These are phyloP conservation scores for Emmonsiellopsis sp. DNA, from an alignment of 2,329 filamentous ascomycete genomes.

Conservation along the genomic window DNA sequence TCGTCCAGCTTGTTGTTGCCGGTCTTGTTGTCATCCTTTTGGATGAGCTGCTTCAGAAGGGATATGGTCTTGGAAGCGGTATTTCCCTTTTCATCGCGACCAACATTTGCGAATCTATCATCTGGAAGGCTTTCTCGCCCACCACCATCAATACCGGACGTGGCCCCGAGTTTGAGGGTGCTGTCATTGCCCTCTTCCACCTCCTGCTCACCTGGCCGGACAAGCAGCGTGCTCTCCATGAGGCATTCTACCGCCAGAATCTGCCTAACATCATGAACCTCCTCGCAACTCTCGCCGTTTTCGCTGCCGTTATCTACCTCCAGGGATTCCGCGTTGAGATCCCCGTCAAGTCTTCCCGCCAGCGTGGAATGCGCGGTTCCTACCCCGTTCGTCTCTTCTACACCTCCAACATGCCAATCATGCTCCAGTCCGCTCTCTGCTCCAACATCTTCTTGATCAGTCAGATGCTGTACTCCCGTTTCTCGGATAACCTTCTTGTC, in stretches of 20 bases:
- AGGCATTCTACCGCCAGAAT: constrained; percentile 99
- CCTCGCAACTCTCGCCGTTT: constrained; percentile 82
- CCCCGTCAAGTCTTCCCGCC: constrained; percentile 97
- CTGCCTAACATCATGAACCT: constrained; percentile 99
- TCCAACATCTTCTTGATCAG: constrained; percentile 99
- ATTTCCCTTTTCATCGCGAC: constrained; percentile 99
- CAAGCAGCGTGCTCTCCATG: constrained; percentile 96
- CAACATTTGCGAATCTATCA: constrained; percentile 99
- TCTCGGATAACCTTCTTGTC: constrained; percentile 97
- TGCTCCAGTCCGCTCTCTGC: constrained; percentile 96
- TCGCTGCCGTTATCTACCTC: constrained; percentile 97
- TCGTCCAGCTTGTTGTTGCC: constrained; percentile 94
- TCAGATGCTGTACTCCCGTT: constrained; percentile 98
- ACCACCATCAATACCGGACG: constrained; percentile 99
- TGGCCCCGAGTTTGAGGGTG: constrained; percentile 66
- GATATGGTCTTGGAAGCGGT: constrained; percentile 94
- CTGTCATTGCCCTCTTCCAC: constrained; percentile 15
- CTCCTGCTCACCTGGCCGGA: constrained; percentile 71
- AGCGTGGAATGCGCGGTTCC: constrained; percentile 95
- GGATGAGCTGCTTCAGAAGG: constrained; percentile 98
- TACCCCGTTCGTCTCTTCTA: constrained; percentile 99
- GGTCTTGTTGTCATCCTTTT: constrained; percentile 98
- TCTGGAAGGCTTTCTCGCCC: constrained; percentile 99
- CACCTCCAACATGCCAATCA: constrained; percentile 99
- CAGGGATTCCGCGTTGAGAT: constrained; percentile 99